Base-by-base conservation (phyloP, 2,329 filamentous ascomycete genomes). In the Paramyrothecium sp. region DNA sequence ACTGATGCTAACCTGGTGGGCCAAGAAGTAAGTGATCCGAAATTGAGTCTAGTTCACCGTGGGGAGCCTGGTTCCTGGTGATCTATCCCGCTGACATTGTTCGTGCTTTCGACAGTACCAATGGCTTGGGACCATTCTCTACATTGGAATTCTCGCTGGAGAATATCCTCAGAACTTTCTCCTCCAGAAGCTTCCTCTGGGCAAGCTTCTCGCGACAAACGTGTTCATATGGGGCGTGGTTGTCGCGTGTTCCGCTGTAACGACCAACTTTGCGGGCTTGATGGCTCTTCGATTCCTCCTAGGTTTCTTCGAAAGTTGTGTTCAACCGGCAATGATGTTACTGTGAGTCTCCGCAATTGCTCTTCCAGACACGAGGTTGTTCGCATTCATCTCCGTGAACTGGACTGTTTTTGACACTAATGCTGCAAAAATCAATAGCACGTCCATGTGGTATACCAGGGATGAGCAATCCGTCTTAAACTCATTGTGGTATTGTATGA, bases 121-220 rank as follows among this genome's bases (percentile, higher is more conserved):
- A 41, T 91, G 88, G 88, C 75, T 91, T 12, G 69, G 68, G 23
- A 69, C 67, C 1, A 66, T 72, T 38, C 63, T 73, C 4, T 73
- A 73, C 59, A 64, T 73, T 13, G 67, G 69, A 22, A 79, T 81
- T 63, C 73, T 82, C 8, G 71, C 71, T 13, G 78, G 75, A 55
- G 74, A 79, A 34, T 81, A 78, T 57, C 76, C 79, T 0, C 76
- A 75, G 2, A 78, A 78, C 0, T 67, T 77, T 10, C 65, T 82
- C 13, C 67, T 83, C 12, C 76, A 78, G 47, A 75, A 77, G 8
- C 61, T 81, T 8, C 78, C 78, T 0, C 61, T 78, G 1, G 78
- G 72, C 3, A 79, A 78, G 57, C 77, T 75, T 54, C 68, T 81
- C 5, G 70, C 75, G 4, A 65, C 59, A 56, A 79, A 78, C 58